These are phyloP conservation scores for Triticum timopheevii DNA, from an alignment of 176 grass and related monocot species.

Conservation along the genomic window DNA sequence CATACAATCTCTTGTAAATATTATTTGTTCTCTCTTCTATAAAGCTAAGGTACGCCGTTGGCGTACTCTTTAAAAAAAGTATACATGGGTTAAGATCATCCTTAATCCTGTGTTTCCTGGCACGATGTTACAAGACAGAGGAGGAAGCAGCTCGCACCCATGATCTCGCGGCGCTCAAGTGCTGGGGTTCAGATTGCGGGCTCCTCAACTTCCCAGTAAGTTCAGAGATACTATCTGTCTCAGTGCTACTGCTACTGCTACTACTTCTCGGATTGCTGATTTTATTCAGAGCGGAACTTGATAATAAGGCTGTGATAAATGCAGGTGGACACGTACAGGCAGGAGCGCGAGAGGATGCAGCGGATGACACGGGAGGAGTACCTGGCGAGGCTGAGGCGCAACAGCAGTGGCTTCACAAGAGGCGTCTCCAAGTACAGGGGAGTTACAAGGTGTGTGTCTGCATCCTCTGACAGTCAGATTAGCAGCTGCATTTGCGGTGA, in stretches of 20 bases:
- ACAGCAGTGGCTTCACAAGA: slow-evolving; percentile 77
- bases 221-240: not conserved
- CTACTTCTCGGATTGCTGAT: not conserved
- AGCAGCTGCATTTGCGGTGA: not conserved
- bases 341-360: slow-evolving; percentile 70
- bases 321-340: slow-evolving; percentile 59
- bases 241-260: not conserved
- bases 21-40: too few species aligned
- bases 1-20: too few species aligned
- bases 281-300: not conserved
- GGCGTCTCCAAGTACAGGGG: slow-evolving; percentile 79
- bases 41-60: too few species aligned
- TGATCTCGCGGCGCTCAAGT: slow-evolving; percentile 88
- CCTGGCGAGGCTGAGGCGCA: slow-evolving; percentile 57
- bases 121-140: slow-evolving; percentile 64
- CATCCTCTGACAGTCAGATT: slow-evolving; percentile 2
- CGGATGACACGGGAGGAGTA: slow-evolving; percentile 56
- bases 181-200: slow-evolving; percentile 46
- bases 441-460: slow-evolving; percentile 55
- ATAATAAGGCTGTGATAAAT: not conserved
- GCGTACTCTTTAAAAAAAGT: too few species aligned
- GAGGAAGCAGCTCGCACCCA: slow-evolving; percentile 67
- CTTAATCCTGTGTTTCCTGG: not conserved
- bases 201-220: slow-evolving; percentile 79
- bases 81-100: not conserved